A percentile compares a stretch with the other conserved stretches of the same genome.
These are phyloP conservation scores for Imleria badia DNA, from an alignment of 768 basidiomycete species.

Conservation along the genomic window DNA sequence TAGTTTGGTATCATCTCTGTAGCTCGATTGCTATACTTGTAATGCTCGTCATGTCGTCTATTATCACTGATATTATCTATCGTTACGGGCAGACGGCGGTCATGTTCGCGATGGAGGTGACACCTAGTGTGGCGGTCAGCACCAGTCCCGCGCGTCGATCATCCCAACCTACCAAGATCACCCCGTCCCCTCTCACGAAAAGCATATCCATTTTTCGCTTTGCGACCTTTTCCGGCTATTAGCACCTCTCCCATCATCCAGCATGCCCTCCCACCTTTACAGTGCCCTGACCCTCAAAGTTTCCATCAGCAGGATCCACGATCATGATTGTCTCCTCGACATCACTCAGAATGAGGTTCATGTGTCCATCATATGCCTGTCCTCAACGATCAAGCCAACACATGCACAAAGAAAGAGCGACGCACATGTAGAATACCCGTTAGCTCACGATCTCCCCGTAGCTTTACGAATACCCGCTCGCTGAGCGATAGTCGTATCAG, in stretches of 20 bases:
- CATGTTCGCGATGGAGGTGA: slow-evolving; percentile 78
- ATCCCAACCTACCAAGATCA: slow-evolving; percentile 73
- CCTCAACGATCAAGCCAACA: slow-evolving; percentile 8
- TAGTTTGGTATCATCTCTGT: neutral
- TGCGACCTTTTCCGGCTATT: slow-evolving; percentile 57
- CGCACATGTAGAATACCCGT: slow-evolving; percentile 90
- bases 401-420: slow-evolving; percentile 5
- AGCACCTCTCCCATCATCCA: neutral
- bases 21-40: neutral
- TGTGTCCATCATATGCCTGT: slow-evolving; percentile 99
- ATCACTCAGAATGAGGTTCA: slow-evolving; percentile 97
- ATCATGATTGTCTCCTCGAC: slow-evolving; percentile 98
- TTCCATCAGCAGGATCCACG: slow-evolving; percentile 80
- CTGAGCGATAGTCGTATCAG: slow-evolving; percentile 93
- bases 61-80: slow-evolving; percentile 3
- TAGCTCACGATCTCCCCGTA: slow-evolving; percentile 91
- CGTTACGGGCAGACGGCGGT: slow-evolving; percentile 14
- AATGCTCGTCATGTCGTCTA: neutral
- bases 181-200: slow-evolving; percentile 96
- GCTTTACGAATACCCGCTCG: slow-evolving; percentile 97
- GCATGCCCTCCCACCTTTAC: slow-evolving; percentile 56
- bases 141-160: neutral
- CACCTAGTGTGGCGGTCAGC: slow-evolving; percentile 48
- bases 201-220: slow-evolving; percentile 97
- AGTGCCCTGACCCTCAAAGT: slow-evolving; percentile 51